Evolutionary conservation across 73 alveolate genomes (phyloP), one percentile per base, ranked within the genome.

Genomic region (Paramecium sexaurelia): DNA sequence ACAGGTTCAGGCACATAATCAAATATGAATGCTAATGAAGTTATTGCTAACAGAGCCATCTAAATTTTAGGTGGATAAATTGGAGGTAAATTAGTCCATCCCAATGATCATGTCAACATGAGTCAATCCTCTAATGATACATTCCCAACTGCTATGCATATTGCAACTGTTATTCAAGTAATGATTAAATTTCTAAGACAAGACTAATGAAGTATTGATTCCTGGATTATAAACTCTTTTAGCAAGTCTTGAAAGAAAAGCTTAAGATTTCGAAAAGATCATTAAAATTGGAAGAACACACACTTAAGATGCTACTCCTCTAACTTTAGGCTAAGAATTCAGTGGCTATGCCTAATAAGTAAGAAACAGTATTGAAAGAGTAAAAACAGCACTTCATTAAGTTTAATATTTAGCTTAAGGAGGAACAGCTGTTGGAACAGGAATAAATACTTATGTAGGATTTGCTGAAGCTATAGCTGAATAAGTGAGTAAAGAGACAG

Each of bases 361-460:
- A 9, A 96, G 98, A 92, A 94, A 95, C 26, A 97, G 96, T 37
- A 90, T 98, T 41, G 61, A 90, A 75, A 86, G 98, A 92, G 92
- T 98, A 87, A 95, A 97, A 92, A 87, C 75, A 27, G 96, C 96
- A 5, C 88, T 98, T 26, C 95, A 95, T 26, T 96, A 95, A 43
- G 96, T 98, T 40, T 94, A 94, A 55, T 95, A 93, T 85, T 89
- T 98, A 20, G 99, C 99, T 61, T 98, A 97, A 97, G 99, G 99
- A 11, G 99, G 99, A 29, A 98, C 99, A 27, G 99, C 99, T 6
- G 99, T 98, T 10, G 99, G 99, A 40, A 98, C 99, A 33, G 99
- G 99, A 45, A 88, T 98, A n/a, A 98, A 98, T 95, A 96, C 99
- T 84, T 97, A 96, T 56, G 93, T 94, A n/a, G 94, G 94, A 32